Percentiles rank a stretch among this genome's conserved stretches.
Conservation (phyloP, 352 stramenopile species). For the Globisporangium iwayamae region DNA sequence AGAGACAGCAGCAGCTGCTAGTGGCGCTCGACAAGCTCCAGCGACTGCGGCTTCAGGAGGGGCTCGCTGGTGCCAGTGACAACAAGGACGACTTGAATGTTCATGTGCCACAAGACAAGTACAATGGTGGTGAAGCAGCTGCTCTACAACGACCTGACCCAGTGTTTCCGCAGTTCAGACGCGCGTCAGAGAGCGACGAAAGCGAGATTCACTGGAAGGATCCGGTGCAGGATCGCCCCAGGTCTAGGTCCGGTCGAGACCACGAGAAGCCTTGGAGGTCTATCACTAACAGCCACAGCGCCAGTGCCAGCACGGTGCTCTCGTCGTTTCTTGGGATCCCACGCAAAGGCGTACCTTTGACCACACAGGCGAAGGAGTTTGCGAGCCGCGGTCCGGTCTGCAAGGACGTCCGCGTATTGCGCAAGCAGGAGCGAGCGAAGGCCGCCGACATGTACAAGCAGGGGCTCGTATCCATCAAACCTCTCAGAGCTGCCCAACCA, state of each 20-base stretch:
- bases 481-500: not conserved
- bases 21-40: slow-evolving; percentile 43
- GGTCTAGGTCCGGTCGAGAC: slow-evolving; percentile 1
- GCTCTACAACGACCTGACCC: not conserved
- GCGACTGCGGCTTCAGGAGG: slow-evolving; percentile 29
- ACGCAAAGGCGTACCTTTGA: slow-evolving; percentile 43
- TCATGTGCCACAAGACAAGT: not conserved
- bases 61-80: not conserved
- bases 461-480: slow-evolving; percentile 22
- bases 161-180: slow-evolving; percentile 2
- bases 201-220: slow-evolving; percentile 34
- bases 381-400: slow-evolving; percentile 32
- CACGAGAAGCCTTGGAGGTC: not conserved
- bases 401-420: slow-evolving; percentile 44
- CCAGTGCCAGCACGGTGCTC: not conserved
- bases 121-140: not conserved
- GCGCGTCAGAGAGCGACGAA: not conserved
- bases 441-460: slow-evolving; percentile 41
- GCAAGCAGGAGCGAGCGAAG: slow-evolving; percentile 37
- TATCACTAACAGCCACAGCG: not conserved
- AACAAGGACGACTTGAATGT: not conserved
- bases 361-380: slow-evolving; percentile 39
- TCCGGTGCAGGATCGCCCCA: slow-evolving; percentile 24
- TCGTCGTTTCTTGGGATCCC: slow-evolving; percentile 35
- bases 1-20: slow-evolving; percentile 38